These are phyloP conservation scores for Rehmannia glutinosa DNA, from an alignment of 257 asterid genomes.

Conservation along the genomic window DNA sequence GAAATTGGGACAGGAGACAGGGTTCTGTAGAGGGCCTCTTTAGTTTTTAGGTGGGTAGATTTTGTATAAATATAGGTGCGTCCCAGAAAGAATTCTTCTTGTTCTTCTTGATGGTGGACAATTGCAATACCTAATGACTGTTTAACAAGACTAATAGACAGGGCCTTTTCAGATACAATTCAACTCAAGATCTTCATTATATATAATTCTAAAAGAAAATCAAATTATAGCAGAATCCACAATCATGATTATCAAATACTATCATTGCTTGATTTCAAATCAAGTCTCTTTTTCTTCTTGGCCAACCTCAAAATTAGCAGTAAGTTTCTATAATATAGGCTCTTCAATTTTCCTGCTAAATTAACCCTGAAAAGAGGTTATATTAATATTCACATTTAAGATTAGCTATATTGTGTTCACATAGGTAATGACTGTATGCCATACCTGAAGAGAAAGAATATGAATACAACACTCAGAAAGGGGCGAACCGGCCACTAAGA, in stretches of 20 bases:
- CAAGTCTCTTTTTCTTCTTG: constrained; percentile 3
- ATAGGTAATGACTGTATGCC: neutral
- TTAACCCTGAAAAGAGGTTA: neutral
- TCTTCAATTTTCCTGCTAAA: constrained; percentile 6
- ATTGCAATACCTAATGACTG: neutral
- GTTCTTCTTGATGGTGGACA: constrained; percentile 16
- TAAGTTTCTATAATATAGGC: neutral
- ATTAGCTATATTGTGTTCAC: constrained; percentile 2
- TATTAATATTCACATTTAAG: neutral
- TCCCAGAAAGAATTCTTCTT: constrained; percentile 15
- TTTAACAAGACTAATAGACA: neutral
- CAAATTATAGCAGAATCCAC: neutral
- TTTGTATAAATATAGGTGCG: constrained; percentile 21
- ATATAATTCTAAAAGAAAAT: neutral
- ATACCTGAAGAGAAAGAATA: constrained; percentile 17
- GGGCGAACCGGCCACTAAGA: neutral
- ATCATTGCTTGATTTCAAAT: neutral
- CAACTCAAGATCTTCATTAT: too few relatives aligned
- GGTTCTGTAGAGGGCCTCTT: constrained; percentile 2
- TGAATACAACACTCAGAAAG: constrained; percentile 1
- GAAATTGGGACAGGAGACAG: neutral
- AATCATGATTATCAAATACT: neutral
- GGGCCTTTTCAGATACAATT: neutral
- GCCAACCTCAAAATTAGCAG: neutral
- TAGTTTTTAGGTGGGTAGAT: constrained; percentile 19